Conservation (phyloP, 257 asterid species). For the Capsicum baccatum region DNA sequence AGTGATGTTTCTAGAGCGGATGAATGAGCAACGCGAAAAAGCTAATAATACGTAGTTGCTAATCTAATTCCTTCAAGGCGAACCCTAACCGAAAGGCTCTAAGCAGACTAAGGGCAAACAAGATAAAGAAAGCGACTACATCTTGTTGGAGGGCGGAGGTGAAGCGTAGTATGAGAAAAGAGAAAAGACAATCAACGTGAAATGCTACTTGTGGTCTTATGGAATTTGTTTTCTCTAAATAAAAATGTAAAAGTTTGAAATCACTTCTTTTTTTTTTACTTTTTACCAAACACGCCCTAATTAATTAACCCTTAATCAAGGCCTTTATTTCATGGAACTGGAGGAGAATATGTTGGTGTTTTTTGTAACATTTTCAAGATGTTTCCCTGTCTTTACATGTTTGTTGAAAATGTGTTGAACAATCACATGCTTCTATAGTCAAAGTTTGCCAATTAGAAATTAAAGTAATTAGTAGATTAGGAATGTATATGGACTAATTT, state of each 20-base stretch:
- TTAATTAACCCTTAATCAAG: background rate
- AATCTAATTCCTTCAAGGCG: constrained; percentile 15
- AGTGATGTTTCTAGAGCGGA: background rate
- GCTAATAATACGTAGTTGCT: too few species aligned
- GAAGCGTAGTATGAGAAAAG: too few species aligned
- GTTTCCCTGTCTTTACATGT: background rate
- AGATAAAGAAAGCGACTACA: constrained; percentile 23
- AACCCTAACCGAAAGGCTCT: background rate
- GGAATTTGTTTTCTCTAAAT: too few species aligned
- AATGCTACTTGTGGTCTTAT: too few species aligned
- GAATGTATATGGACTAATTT: background rate
- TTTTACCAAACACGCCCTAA: background rate
- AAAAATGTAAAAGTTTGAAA: too few species aligned
- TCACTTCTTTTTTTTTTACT: background rate
- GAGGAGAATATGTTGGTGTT: constrained; percentile 3
- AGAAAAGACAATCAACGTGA: too few species aligned
- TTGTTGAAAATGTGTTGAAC: background rate
- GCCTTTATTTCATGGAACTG: background rate
- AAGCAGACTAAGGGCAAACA: constrained; percentile 21
- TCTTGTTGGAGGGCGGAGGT: too few species aligned
- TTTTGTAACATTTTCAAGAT: constrained; percentile 18
- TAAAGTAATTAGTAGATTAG: background rate
- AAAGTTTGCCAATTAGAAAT: background rate
- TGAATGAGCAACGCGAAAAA: background rate
- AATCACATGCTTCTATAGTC: background rate